Conservation (phyloP, 768 basidiomycete species). For the Asterophora lycoperdoides region DNA sequence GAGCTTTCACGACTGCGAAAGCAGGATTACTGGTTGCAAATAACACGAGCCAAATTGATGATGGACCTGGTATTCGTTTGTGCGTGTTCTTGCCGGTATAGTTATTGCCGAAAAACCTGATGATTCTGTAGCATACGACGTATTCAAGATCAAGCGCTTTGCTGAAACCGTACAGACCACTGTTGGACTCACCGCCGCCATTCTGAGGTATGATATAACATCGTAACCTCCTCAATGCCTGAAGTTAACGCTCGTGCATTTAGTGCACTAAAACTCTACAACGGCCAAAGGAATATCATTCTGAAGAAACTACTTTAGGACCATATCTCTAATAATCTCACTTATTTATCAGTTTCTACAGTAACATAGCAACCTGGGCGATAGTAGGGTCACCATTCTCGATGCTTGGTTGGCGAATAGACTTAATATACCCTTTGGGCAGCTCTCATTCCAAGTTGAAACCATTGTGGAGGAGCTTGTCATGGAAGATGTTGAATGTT, state of each 20-base stretch:
- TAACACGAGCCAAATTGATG: conserved; percentile 63
- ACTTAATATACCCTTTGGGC: conserved; percentile 2
- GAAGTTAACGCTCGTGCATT: conserved; percentile 10
- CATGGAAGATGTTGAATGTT: neutral
- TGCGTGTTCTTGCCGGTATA: conserved; percentile 32
- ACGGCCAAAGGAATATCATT: conserved; percentile 61
- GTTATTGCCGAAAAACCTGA: conserved; percentile 10
- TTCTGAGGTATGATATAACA: conserved; percentile 58
- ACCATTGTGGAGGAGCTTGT: neutral
- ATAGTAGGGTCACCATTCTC: conserved; percentile 1
- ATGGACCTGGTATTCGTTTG: conserved; percentile 91
- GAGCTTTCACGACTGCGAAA: conserved; percentile 64
- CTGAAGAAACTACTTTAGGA: conserved; percentile 42
- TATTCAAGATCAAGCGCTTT: conserved; percentile 67
- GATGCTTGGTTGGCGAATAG: conserved; percentile 4
- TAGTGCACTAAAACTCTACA: conserved; percentile 72
- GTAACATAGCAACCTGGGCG: neutral
- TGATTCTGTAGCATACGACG: conserved; percentile 57
- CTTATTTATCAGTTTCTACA: neutral
- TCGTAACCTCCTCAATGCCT: conserved; percentile 3
- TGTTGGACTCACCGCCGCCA: conserved; percentile 63
- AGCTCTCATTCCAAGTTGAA: neutral
- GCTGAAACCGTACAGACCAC: conserved; percentile 59
- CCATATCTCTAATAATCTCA: neutral
- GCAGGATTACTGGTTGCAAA: conserved; percentile 74